phyloP scores from a whole-genome alignment of 306 rosid species.

The Cajanus cajan region DNA sequence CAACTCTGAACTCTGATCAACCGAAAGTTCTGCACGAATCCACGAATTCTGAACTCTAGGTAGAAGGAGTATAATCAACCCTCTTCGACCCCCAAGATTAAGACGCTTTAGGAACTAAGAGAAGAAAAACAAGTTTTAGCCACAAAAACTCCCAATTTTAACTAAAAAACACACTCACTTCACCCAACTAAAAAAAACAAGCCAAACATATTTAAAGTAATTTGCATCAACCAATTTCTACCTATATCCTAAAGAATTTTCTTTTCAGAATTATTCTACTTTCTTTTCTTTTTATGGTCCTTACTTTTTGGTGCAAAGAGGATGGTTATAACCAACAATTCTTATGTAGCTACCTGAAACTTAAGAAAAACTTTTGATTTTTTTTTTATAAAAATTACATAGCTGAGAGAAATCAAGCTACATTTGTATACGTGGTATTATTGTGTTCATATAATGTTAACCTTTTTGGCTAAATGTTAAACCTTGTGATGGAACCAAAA shows the following conservation, averaged over 20 bases:
- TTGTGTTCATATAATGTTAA: constrained; percentile 14
- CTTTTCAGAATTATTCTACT: not conserved
- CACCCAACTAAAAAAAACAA: too few relatives aligned
- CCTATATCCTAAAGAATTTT: not conserved
- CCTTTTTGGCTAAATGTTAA: constrained; percentile 20
- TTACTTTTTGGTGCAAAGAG: not conserved
- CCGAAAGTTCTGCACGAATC: too few relatives aligned
- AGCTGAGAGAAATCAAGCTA: not conserved
- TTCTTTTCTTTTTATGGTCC: not conserved
- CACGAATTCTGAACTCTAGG: too few relatives aligned
- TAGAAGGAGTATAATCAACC: too few relatives aligned
- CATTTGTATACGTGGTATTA: not conserved
- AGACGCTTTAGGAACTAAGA: too few relatives aligned
- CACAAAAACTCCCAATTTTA: too few relatives aligned
- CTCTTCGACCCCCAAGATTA: too few relatives aligned
- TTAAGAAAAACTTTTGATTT: not conserved
- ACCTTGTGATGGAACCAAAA: constrained; percentile 8
- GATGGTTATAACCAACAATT: not conserved
- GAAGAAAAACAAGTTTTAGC: too few relatives aligned
- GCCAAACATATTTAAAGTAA: not conserved
- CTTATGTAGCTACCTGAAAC: not conserved
- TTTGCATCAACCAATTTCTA: not conserved
- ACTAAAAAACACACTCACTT: too few relatives aligned
- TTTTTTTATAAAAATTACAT: not conserved
- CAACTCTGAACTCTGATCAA: too few relatives aligned